Evolutionary conservation across 371 early-diverging fungal genomes (phyloP).

Genomic region (Cokeromyces recurvatus): DNA sequence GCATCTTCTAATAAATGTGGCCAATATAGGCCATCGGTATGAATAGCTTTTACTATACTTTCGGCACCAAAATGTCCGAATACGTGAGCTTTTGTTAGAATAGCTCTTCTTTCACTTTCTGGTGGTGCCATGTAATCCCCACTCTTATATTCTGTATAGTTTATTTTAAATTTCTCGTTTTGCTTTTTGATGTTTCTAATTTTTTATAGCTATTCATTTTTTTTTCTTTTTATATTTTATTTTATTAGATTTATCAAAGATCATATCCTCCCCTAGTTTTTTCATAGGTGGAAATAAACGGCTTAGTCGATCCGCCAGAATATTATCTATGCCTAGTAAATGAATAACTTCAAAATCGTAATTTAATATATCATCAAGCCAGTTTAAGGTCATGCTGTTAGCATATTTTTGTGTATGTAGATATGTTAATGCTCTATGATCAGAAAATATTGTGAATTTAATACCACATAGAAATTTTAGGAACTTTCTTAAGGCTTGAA

Average conservation of each 20-base stretch:
- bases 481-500: constrained; percentile 16
- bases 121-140: too few relatives aligned
- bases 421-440: constrained; percentile 15
- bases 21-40: too few relatives aligned
- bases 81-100: not conserved
- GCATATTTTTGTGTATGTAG: constrained; percentile 14
- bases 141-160: too few relatives aligned
- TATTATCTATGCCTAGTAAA: constrained; percentile 15
- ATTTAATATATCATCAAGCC: constrained; percentile 19
- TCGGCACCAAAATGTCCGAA: constrained; percentile 15
- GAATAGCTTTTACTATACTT: too few relatives aligned
- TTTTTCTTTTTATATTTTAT: too few relatives aligned
- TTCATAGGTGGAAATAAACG: not conserved
- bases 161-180: too few relatives aligned
- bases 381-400: constrained; percentile 16
- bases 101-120: not conserved
- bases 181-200: too few relatives aligned
- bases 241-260: constrained; percentile 1
- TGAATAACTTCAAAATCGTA: constrained; percentile 22
- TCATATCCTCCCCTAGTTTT: constrained; percentile 14
- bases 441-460: constrained; percentile 15
- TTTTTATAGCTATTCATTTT: too few relatives aligned
- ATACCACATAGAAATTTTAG: constrained; percentile 29
- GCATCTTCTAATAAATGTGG: too few relatives aligned
- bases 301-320: too few relatives aligned